Evolutionary conservation across 2,329 filamentous ascomycete species (phyloP), one percentile per base, ranked within the genome.

Genomic region (Apiospora arundinis): DNA sequence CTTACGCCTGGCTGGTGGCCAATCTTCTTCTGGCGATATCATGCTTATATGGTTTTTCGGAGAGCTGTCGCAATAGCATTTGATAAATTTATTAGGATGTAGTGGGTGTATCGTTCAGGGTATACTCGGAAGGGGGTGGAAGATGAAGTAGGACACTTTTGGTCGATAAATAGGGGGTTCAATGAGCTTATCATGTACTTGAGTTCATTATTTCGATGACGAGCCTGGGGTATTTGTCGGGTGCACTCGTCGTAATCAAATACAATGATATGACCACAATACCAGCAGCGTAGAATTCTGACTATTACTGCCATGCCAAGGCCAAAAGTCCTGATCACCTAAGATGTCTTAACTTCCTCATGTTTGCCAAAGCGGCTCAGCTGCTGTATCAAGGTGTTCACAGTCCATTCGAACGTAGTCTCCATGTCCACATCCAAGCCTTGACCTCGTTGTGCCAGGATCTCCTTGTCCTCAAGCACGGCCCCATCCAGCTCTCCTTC

Each of bases 321-420:
- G 1, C 18, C 11, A 12, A 4, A n/a, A n/a, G 18, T 32, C 8
- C 18, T 8, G 4, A 14, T 4, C 7, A 2, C 5, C 65, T 67
- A 67, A 67, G 42, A 45, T 2, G 16, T 45, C 14, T 45, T 6
- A 18, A 14, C 7, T 67, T 21, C 11, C 14, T 40, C n/a, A n/a
- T n/a, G n/a, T n/a, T 25, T 45, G 7, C 56, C 45, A 70, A 46
- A 42, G 75, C 71, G 76, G 73, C 83, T 82, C 72, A 89, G 73
- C 73, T 84, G 81, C 23, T 78, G 78, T 78, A 93, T 85, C 23
- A 95, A 80, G 67, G 84, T 82, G 69, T 90, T 87, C 1, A 94
- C 92, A 1, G 90, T 90, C 93, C 93, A 95, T 69, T 85, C 84
- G 74, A 95, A 81, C 42, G 90, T 87, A 70, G 86, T 84, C 74